Base-by-base conservation (phyloP, 1,284 basidiomycete species). In the Pseudozyma pruni region DNA sequence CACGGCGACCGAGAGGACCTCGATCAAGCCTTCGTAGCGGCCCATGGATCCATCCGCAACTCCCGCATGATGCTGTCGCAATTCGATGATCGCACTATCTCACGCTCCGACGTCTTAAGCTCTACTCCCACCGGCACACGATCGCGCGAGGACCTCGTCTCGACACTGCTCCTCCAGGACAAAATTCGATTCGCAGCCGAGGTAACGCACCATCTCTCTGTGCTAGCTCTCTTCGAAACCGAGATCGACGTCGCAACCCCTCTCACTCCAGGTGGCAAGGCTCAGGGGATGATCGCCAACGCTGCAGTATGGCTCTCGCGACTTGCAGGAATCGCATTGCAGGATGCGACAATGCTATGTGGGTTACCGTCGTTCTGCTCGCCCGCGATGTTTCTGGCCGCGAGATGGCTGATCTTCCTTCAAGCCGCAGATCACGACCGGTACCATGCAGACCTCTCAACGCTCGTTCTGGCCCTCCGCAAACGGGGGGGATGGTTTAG, bases 31-130 rank as follows among this genome's bases (percentile, higher is more conserved):
- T 61, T 67, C 19, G 1, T 25, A 3, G 52, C 52, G 25, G 57
- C 53, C 6, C 56, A 53, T 27, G 57, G 61, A 19, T 27, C 44
- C 33, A 58, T 64, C 16, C 54, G 61, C 37, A 51, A 64, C 22
- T 64, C 54, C 14, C 41, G 61, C 3, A 43, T 40, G 40, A 64
- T 64, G 61, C 54, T 64, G n/a, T 57, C 61, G 16, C 49, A 53
- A 5, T 64, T 53, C 25, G 61, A 64, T 27, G 61, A 64, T 19
- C 41, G 54, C 3, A 44, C 25, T 7, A 10, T 44, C 0, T 23
- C 38, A 13, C 46, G 53, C 4, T n/a, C n/a, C n/a, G n/a, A n/a
- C n/a, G n/a, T n/a, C n/a, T n/a, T 40, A 47, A 8, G 51, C 41
- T 17, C 31, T 17, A n/a, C 34, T 23, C 23, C 33, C n/a, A 23